Evolutionary conservation across 2,329 filamentous ascomycete species (phyloP), one percentile per base, ranked within the genome.

Genomic region (Fusarium nematophilum): DNA sequence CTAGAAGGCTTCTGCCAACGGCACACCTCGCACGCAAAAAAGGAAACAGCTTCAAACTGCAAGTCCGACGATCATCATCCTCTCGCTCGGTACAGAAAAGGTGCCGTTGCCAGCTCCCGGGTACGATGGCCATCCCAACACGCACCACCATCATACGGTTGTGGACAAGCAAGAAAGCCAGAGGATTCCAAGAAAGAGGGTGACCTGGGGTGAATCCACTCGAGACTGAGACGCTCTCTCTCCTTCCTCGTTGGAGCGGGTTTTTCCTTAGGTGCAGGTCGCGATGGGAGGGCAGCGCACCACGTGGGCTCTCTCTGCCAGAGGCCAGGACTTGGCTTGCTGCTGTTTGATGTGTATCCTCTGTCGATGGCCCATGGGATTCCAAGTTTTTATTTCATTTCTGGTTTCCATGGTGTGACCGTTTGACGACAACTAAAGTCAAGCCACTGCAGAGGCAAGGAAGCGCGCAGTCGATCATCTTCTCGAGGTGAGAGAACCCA

Each of bases 141-240:
- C 64, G 60, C 53, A 47, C 64, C 66, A 69, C 57, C 26, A 65
- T 69, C 65, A 69, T 69, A 65, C 66, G 65, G 66, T 69, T 50
- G 27, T 54, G 62, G 48, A 50, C 53, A 46, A 45, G 53, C 34
- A 23, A 40, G n/a, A n/a, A n/a, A n/a, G n/a, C 37, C 27, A 23
- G 48, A 40, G 39, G 39, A 30, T 37, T 26, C 21, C 38, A 23
- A 26, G 26, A 31, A 29, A 26, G 21, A 50, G 54, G 34, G 48
- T 59, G 53, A 53, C 45, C 46, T 29, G 44, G 36, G 50, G 50
- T 46, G 49, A 45, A 48, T 37, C 59, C 59, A 54, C 47, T 55
- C 47, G 18, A 25, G 49, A 40, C 42, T 44, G 40, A 44, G 33
- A 14, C 45, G n/a, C n/a, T n/a, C n/a, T n/a, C n/a, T 54, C 38